A percentile compares a stretch with the other conserved stretches of the same genome.
Evolutionary conservation across 2,329 filamentous ascomycete species (phyloP).

Genomic region (Pseudogymnoascus sp.): DNA sequence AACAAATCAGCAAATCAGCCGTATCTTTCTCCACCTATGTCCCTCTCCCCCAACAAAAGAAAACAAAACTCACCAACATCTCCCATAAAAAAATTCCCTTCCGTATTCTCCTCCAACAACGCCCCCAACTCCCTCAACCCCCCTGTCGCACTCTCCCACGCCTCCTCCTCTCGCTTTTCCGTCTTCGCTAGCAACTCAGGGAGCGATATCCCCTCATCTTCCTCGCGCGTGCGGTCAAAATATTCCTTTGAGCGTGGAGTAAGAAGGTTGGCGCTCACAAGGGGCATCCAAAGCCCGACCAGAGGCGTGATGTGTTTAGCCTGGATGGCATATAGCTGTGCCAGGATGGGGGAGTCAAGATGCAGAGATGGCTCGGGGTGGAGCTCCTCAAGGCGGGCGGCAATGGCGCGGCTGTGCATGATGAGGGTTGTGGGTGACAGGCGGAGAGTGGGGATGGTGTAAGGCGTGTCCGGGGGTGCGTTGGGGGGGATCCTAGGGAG

Average conservation of each 20-base stretch:
- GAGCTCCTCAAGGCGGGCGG: slow-evolving; percentile 47
- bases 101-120: slow-evolving; percentile 34
- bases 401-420: slow-evolving; percentile 59
- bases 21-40: background rate
- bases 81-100: slow-evolving; percentile 56
- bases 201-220: slow-evolving; percentile 44
- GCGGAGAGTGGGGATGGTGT: slow-evolving; percentile 49
- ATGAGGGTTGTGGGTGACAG: slow-evolving; percentile 50
- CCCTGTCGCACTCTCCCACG: slow-evolving; percentile 40
- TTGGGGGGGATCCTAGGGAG: slow-evolving; percentile 39
- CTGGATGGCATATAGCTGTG: slow-evolving; percentile 38
- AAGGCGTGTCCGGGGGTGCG: slow-evolving; percentile 32
- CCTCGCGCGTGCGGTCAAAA: slow-evolving; percentile 46
- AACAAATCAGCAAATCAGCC: background rate
- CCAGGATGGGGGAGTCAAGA: slow-evolving; percentile 45
- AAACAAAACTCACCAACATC: slow-evolving; percentile 28
- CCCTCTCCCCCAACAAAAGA: background rate
- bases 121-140: slow-evolving; percentile 38
- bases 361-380: slow-evolving; percentile 52
- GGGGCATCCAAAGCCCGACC: slow-evolving; percentile 37
- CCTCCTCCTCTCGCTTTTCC: slow-evolving; percentile 41
- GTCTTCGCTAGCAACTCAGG: slow-evolving; percentile 36
- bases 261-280: slow-evolving; percentile 45
- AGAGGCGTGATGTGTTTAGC: slow-evolving; percentile 29
- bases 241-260: slow-evolving; percentile 44